Evolutionary conservation across 768 basidiomycete genomes (phyloP).

Genomic region (Lactarius hatsudake): DNA sequence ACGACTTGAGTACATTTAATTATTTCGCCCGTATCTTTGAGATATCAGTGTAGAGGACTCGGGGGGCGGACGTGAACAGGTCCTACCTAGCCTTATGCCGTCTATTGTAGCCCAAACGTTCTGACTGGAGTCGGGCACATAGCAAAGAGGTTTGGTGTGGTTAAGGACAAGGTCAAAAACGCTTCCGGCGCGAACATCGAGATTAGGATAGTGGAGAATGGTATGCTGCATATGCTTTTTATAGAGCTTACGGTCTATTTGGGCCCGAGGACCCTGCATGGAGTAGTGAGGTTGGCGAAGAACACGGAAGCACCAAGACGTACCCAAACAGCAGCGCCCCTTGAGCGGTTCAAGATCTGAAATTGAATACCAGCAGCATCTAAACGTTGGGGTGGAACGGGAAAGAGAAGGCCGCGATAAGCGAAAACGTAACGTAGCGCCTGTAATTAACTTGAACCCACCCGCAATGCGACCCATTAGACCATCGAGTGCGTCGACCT

Average conservation of each 20-base stretch:
- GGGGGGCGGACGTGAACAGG: not conserved
- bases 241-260: slow-evolving; percentile 84
- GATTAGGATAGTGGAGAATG: slow-evolving; percentile 61
- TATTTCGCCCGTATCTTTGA: slow-evolving; percentile 65
- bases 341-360: slow-evolving; percentile 79
- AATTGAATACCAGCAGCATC: slow-evolving; percentile 91
- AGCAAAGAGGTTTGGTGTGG: slow-evolving; percentile 34
- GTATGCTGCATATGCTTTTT: slow-evolving; percentile 76
- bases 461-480: slow-evolving; percentile 82
- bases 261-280: slow-evolving; percentile 80
- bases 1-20: slow-evolving; percentile 80
- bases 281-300: not conserved
- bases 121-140: slow-evolving; percentile 30
- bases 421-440: too few relatives aligned
- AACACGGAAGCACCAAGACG: slow-evolving; percentile 27
- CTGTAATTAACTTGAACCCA: slow-evolving; percentile 33
- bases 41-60: slow-evolving; percentile 3
- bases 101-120: slow-evolving; percentile 49
- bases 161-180: slow-evolving; percentile 79
- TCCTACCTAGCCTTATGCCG: slow-evolving; percentile 67
- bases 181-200: slow-evolving; percentile 67
- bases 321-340: slow-evolving; percentile 89
- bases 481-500: slow-evolving; percentile 89
- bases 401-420: not conserved
- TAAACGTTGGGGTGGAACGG: slow-evolving; percentile 30